phyloP scores from a whole-genome alignment of 202 grass and related monocot species.

The Digitaria exilis region DNA sequence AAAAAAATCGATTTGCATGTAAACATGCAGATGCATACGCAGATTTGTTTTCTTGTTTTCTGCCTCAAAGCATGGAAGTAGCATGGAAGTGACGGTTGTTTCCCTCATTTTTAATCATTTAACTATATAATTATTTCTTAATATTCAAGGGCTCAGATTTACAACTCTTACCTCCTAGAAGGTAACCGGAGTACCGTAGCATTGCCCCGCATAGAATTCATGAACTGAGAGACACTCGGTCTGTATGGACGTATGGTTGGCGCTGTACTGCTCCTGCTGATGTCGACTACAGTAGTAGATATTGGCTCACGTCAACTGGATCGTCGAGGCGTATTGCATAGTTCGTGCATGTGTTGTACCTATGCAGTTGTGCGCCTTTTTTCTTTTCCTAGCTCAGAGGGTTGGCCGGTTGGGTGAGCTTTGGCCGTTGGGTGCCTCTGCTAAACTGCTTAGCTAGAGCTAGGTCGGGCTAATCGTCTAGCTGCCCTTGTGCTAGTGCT shows the following conservation, averaged over 20 bases:
- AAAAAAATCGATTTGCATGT: too few relatives aligned
- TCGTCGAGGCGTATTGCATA: neutral
- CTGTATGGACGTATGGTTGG: neutral
- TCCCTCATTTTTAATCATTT: too few relatives aligned
- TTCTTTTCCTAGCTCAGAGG: too few relatives aligned
- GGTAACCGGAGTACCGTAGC: too few relatives aligned
- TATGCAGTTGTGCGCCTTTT: neutral
- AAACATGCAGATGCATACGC: too few relatives aligned
- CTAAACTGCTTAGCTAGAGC: neutral
- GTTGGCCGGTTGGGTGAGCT: neutral
- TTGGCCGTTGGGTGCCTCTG: neutral
- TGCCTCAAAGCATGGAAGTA: too few relatives aligned
- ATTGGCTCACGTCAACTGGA: slow-evolving; percentile 18
- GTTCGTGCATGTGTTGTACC: neutral
- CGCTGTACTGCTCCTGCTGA: neutral
- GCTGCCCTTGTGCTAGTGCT: neutral
- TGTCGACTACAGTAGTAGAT: slow-evolving; percentile 28
- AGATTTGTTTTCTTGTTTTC: too few relatives aligned
- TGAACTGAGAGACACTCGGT: neutral
- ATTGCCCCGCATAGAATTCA: too few relatives aligned
- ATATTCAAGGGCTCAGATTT: too few relatives aligned
- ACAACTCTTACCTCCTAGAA: too few relatives aligned
- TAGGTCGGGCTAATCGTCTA: neutral
- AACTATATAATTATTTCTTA: too few relatives aligned
- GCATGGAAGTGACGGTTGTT: too few relatives aligned